These are phyloP conservation scores for Thelephora terrestris DNA, from an alignment of 1,284 basidiomycete species.

Conservation along the genomic window DNA sequence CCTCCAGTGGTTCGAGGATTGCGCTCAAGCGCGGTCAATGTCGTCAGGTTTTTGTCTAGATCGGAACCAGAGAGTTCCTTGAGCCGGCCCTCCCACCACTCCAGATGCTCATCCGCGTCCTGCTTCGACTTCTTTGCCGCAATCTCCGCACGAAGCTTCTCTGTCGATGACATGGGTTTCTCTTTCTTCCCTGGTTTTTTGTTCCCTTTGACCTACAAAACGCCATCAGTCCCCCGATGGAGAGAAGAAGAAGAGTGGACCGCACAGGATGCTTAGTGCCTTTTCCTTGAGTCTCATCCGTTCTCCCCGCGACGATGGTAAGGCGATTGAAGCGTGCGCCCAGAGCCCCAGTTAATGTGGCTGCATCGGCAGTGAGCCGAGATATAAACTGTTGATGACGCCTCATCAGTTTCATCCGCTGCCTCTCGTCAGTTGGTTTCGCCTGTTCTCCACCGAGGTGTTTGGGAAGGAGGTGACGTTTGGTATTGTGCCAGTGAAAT, in stretches of 20 bases:
- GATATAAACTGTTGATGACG: constrained; percentile 47
- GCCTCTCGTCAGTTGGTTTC: constrained; percentile 23
- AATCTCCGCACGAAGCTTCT: constrained; percentile 37
- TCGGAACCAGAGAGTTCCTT: constrained; percentile 23
- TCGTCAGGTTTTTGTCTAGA: constrained; percentile 20
- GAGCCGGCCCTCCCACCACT: constrained; percentile 43
- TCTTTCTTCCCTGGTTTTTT: constrained; percentile 22
- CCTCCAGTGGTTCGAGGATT: constrained; percentile 33
- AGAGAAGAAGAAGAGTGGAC: too few species aligned
- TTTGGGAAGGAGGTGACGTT: constrained; percentile 39
- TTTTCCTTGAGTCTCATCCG: too few species aligned
- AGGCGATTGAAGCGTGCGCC: constrained; percentile 42
- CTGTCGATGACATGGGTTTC: constrained; percentile 20
- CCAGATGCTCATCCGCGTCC: constrained; percentile 26
- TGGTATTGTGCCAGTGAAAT: constrained; percentile 48
- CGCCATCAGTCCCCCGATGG: too few species aligned
- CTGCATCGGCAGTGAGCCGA: constrained; percentile 45
- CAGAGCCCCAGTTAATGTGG: constrained; percentile 50
- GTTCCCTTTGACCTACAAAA: constrained; percentile 1
- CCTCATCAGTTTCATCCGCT: constrained; percentile 28
- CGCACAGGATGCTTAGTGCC: too few species aligned
- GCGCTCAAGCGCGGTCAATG: constrained; percentile 28
- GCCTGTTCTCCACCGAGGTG: constrained; percentile 39
- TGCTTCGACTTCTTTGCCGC: constrained; percentile 32
- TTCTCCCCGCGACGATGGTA: constrained; percentile 33